A percentile compares a stretch with the other conserved stretches of the same genome.
phyloP scores from a whole-genome alignment of 2,329 filamentous ascomycete species.

The Verticillium zaregamsianum region DNA sequence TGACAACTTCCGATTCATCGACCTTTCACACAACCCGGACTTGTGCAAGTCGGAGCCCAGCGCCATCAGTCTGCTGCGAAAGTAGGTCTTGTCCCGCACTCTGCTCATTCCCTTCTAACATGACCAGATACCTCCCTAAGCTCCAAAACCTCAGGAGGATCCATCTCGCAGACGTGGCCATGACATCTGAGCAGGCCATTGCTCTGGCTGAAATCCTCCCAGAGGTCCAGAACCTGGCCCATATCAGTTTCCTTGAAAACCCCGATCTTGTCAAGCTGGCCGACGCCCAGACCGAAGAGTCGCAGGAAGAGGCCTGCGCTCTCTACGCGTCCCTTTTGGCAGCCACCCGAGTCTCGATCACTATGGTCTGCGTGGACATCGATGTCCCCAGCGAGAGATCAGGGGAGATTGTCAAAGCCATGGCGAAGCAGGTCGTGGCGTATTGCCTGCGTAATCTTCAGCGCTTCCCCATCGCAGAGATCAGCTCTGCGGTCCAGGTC shows the following conservation, averaged over 20 bases:
- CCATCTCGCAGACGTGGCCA: slow-evolving; percentile 78
- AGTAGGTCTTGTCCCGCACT: slow-evolving; percentile 44
- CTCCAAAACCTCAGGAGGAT: slow-evolving; percentile 75
- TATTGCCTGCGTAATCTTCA: slow-evolving; percentile 94
- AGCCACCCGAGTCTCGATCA: slow-evolving; percentile 76
- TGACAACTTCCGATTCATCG: slow-evolving; percentile 77
- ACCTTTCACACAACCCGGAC: slow-evolving; percentile 83
- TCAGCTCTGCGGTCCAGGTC: slow-evolving; percentile 41
- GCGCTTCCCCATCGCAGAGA: slow-evolving; percentile 64
- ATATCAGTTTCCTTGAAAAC: slow-evolving; percentile 85
- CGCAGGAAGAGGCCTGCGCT: slow-evolving; percentile 90
- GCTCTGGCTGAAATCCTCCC: slow-evolving; percentile 86
- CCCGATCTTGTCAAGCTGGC: slow-evolving; percentile 66
- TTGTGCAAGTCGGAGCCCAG: slow-evolving; percentile 73
- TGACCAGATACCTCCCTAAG: slow-evolving; percentile 66
- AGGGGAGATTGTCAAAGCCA: slow-evolving; percentile 86
- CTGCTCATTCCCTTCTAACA: slow-evolving; percentile 1
- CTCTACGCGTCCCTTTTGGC: slow-evolving; percentile 89
- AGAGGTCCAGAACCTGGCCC: slow-evolving; percentile 75
- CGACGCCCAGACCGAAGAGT: slow-evolving; percentile 69
- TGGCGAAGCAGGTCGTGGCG: slow-evolving; percentile 91
- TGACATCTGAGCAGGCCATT: slow-evolving; percentile 85
- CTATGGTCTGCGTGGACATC: slow-evolving; percentile 85
- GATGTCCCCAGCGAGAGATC: slow-evolving; percentile 77
- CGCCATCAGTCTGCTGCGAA: slow-evolving; percentile 69